These are phyloP conservation scores for Polygonum aviculare DNA, from an alignment of 148 eudicot species.

Conservation along the genomic window DNA sequence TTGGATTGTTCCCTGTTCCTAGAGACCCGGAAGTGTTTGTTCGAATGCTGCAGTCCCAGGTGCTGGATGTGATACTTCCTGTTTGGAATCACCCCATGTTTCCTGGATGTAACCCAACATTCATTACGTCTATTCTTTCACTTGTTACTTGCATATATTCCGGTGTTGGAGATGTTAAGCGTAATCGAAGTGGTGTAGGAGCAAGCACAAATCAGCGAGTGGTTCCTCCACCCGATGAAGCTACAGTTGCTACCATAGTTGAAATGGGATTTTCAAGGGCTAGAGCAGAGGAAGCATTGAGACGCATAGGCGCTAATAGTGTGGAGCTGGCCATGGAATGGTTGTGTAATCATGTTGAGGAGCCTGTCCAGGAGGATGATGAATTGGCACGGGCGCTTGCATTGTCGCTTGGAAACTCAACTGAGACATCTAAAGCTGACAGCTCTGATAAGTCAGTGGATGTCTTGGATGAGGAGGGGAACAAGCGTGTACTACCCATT, in stretches of 20 bases:
- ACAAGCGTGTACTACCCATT: slow-evolving; percentile 61
- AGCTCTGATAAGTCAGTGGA: slow-evolving; percentile 52
- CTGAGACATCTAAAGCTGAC: slow-evolving; percentile 72
- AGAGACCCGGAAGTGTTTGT: slow-evolving; percentile 89
- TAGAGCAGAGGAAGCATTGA: slow-evolving; percentile 92
- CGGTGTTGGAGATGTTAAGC: slow-evolving; percentile 82
- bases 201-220: slow-evolving; percentile 60
- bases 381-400: slow-evolving; percentile 94
- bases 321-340: slow-evolving; percentile 99
- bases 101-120: slow-evolving; percentile 57
- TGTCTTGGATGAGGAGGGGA: slow-evolving; percentile 51
- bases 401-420: slow-evolving; percentile 73
- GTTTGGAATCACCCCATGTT: slow-evolving; percentile 93
- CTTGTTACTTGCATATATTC: slow-evolving; percentile 75
- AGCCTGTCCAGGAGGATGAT: slow-evolving; percentile 92
- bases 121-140: slow-evolving; percentile 55
- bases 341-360: slow-evolving; percentile 86
- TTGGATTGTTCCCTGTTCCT: slow-evolving; percentile 96
- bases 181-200: slow-evolving; percentile 42
- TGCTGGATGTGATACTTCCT: slow-evolving; percentile 91
- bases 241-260: slow-evolving; percentile 74
- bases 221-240: slow-evolving; percentile 91
- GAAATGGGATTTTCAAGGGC: slow-evolving; percentile 97
- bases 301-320: slow-evolving; percentile 85
- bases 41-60: slow-evolving; percentile 89